Conservation (phyloP, 148 eudicot species). For the Rhododendron molle region DNA sequence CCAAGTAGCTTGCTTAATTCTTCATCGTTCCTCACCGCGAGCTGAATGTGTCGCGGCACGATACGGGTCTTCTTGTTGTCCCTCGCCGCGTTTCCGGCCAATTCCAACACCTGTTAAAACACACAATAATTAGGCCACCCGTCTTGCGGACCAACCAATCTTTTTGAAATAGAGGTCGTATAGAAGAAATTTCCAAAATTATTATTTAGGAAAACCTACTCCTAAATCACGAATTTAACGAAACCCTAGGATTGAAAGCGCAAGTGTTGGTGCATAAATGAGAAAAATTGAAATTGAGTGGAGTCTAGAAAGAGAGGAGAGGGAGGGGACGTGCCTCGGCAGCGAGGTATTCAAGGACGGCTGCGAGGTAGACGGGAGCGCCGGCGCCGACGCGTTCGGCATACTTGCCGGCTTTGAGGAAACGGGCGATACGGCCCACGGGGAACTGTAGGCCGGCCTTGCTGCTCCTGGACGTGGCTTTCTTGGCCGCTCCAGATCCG, state of each 20-base stretch:
- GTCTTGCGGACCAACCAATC: too few relatives aligned
- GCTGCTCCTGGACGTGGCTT: background rate
- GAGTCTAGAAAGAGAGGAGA: background rate
- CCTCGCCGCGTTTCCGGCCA: constrained; percentile 26
- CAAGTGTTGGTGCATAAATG: background rate
- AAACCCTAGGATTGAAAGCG: background rate
- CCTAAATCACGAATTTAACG: background rate
- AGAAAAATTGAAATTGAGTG: background rate
- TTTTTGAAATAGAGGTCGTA: too few relatives aligned
- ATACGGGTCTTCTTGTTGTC: constrained; percentile 22
- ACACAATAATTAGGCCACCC: background rate
- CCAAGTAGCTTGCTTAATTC: constrained; percentile 26
- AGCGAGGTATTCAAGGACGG: background rate
- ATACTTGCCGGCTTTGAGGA: background rate
- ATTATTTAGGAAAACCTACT: background rate
- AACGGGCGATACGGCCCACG: background rate
- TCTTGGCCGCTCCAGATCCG: background rate
- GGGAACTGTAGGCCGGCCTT: background rate
- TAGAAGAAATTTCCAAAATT: background rate
- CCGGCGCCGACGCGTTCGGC: background rate
- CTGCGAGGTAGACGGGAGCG: background rate
- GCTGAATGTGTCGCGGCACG: constrained; percentile 20
- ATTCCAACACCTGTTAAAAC: constrained; percentile 15
- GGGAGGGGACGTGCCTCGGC: background rate
- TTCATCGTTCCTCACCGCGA: constrained; percentile 26